Percentiles rank a stretch among this genome's conserved stretches.
Evolutionary conservation across 495 filamentous ascomycete genomes (phyloP).

Genomic region (Daldinia decipiens): DNA sequence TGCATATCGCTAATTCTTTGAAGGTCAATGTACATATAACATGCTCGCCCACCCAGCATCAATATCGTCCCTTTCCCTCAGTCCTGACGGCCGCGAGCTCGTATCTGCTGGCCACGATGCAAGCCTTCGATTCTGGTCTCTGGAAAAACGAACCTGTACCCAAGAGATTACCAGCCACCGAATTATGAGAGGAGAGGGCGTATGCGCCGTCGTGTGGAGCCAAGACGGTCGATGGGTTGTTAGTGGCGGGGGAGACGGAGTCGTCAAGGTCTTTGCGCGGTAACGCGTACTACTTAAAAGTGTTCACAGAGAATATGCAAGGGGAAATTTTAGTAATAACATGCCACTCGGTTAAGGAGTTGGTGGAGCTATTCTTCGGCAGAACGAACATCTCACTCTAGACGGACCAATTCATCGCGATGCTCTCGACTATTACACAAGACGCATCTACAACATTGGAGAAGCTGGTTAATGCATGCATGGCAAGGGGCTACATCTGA

Average conservation of each 20-base stretch:
- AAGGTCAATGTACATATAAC: constrained; percentile 98
- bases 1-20: constrained; percentile 46
- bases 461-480: constrained; percentile 25
- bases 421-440: constrained; percentile 16
- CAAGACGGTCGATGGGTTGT: constrained; percentile 94
- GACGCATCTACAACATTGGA: constrained; percentile 12
- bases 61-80: constrained; percentile 89
- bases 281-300: constrained; percentile 15
- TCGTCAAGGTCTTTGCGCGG: constrained; percentile 91
- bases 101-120: constrained; percentile 97
- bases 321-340: constrained; percentile 19
- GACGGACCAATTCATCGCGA: constrained; percentile 24
- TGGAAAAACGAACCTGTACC: constrained; percentile 91
- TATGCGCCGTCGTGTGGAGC: constrained; percentile 93
- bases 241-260: constrained; percentile 92
- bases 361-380: constrained; percentile 30
- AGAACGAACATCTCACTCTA: constrained; percentile 21
- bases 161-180: constrained; percentile 94
- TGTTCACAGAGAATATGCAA: constrained; percentile 3
- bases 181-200: constrained; percentile 92
- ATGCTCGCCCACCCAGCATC: constrained; percentile 96
- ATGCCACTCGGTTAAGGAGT: constrained; percentile 26
- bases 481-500: constrained; percentile 10
- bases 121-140: constrained; percentile 93
- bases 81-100: constrained; percentile 90